A percentile compares a stretch with the other conserved stretches of the same genome.
Conservation (phyloP, 768 basidiomycete species). For the Macrolepiota dolichaula region DNA sequence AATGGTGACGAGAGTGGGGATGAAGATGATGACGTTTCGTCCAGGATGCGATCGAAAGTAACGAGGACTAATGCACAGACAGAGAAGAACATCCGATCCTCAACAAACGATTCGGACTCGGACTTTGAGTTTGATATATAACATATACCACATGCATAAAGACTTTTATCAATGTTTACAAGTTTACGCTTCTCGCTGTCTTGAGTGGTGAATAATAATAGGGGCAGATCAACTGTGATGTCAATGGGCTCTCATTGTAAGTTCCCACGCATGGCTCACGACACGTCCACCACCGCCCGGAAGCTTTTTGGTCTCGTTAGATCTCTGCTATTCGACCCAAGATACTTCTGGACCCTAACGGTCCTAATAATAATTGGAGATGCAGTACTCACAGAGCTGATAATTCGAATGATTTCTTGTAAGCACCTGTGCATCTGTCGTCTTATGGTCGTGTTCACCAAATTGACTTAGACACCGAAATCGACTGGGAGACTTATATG, state of each 20-base stretch:
- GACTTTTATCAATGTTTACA: neutral
- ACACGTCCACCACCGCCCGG: conserved; percentile 14
- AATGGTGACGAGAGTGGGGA: conserved; percentile 44
- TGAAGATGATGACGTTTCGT: conserved; percentile 46
- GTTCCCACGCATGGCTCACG: conserved; percentile 13
- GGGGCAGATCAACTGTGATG: neutral
- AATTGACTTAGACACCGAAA: conserved; percentile 79
- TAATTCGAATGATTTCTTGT: conserved; percentile 85
- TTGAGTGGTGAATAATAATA: neutral
- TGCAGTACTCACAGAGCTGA: conserved; percentile 71
- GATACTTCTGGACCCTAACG: conserved; percentile 68
- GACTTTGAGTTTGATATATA: conserved; percentile 81
- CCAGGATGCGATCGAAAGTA: conserved; percentile 52
- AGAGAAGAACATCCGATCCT: conserved; percentile 53
- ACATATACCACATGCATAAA: neutral
- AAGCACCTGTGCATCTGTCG: conserved; percentile 26
- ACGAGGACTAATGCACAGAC: conserved; percentile 51
- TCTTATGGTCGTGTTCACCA: conserved; percentile 15
- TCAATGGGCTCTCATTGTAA: neutral
- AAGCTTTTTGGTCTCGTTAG: conserved; percentile 20
- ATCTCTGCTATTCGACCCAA: conserved; percentile 46
- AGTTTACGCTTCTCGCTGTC: too few relatives aligned
- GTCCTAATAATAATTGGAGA: conserved; percentile 68
- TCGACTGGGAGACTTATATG: conserved; percentile 98
- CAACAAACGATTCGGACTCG: conserved; percentile 56